Conservation (phyloP, 306 rosid species). For the Quercus glauca region DNA sequence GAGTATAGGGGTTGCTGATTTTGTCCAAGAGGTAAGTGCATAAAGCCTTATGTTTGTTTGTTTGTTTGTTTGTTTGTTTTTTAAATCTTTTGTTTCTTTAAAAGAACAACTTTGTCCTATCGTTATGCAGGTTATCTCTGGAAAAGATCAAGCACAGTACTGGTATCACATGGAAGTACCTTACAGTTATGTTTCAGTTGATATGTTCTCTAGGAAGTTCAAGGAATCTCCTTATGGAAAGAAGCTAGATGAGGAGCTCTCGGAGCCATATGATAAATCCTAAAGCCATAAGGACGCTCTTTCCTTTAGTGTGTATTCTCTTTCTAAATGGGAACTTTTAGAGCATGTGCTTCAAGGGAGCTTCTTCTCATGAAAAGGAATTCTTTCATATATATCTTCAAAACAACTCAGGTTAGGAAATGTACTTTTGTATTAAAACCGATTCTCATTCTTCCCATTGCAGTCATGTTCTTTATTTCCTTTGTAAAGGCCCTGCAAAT, state of each 20-base stretch:
- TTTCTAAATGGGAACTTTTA: constrained; percentile 45
- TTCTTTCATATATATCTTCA: background rate
- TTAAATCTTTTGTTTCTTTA: background rate
- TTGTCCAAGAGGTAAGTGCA: background rate
- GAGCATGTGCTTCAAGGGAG: constrained; percentile 43
- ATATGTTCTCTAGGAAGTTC: constrained; percentile 28
- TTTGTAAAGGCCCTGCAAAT: background rate
- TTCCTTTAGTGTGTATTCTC: constrained; percentile 19
- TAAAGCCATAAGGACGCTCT: constrained; percentile 22
- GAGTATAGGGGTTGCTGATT: constrained; percentile 37
- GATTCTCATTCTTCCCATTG: too few species aligned
- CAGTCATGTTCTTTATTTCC: too few species aligned
- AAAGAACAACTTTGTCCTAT: background rate
- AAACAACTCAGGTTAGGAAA: constrained; percentile 32
- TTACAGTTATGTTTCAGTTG: constrained; percentile 21
- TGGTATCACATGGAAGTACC: constrained; percentile 25
- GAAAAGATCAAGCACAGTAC: constrained; percentile 44
- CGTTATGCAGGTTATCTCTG: background rate
- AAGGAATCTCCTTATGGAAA: constrained; percentile 29
- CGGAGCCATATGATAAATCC: constrained; percentile 19
- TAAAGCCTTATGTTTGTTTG: background rate
- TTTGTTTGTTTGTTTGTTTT: background rate
- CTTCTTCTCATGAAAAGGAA: constrained; percentile 47
- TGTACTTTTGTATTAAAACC: background rate
- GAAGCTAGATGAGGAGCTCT: constrained; percentile 29